Conservation (phyloP, 768 basidiomycete species). For the Suillus ampliporus region DNA sequence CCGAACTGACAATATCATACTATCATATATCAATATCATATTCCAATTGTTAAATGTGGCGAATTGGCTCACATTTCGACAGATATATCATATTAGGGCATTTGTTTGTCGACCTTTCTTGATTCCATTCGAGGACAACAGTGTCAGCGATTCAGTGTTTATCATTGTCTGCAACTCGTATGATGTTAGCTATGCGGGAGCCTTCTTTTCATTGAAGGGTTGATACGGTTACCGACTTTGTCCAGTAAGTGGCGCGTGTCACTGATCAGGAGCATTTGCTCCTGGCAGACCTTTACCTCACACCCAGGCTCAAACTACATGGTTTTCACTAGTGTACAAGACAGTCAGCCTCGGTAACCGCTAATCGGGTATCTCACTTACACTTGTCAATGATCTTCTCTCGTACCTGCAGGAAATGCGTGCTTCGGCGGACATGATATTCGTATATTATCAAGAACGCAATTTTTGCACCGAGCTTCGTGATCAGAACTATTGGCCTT, state of each 20-base stretch:
- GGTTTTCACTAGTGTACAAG: neutral
- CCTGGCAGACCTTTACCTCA: neutral
- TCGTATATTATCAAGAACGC: neutral
- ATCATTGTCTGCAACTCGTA: neutral
- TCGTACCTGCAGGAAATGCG: neutral
- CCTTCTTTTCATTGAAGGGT: neutral
- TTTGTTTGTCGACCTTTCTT: neutral
- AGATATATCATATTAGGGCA: neutral
- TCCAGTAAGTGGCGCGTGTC: neutral
- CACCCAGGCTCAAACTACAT: neutral
- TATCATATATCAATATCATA: neutral
- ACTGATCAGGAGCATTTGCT: neutral
- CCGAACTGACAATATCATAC: neutral
- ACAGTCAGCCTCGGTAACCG: neutral
- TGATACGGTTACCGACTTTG: neutral
- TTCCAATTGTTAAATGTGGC: neutral
- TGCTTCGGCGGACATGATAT: neutral
- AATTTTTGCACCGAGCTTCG: neutral
- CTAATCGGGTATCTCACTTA: neutral
- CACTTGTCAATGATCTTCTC: neutral
- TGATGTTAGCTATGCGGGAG: neutral
- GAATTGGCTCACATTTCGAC: neutral
- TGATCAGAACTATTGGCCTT: neutral
- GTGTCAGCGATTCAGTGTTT: neutral
- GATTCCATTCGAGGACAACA: neutral